Conservation (phyloP, 1,139 yeast species). For the Eremothecium sinecaudum region DNA sequence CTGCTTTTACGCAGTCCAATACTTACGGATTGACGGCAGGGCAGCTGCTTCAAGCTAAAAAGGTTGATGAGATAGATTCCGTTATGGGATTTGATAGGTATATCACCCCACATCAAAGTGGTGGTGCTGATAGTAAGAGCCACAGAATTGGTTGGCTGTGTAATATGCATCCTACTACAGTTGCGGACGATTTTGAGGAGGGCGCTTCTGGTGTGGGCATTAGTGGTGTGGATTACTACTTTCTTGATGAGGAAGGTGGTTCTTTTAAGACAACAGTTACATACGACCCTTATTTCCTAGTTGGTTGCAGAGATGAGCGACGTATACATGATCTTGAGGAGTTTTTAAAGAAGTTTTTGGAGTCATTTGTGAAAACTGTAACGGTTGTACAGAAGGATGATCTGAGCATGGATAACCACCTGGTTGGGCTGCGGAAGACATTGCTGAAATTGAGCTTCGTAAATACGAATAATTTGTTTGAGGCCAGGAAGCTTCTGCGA, state of each 20-base stretch:
- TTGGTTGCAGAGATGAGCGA: slow-evolving; percentile 59
- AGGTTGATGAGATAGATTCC: slow-evolving; percentile 56
- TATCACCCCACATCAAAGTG: slow-evolving; percentile 25
- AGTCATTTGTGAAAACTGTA: slow-evolving; percentile 49
- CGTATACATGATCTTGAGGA: slow-evolving; percentile 66
- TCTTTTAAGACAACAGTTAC: slow-evolving; percentile 77
- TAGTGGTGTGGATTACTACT: slow-evolving; percentile 90
- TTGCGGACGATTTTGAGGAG: slow-evolving; percentile 25
- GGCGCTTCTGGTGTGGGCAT: slow-evolving; percentile 48
- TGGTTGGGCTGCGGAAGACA: slow-evolving; percentile 62
- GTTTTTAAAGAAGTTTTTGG: slow-evolving; percentile 59
- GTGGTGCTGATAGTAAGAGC: slow-evolving; percentile 13
- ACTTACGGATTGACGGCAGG: slow-evolving; percentile 27
- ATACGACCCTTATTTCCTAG: slow-evolving; percentile 79
- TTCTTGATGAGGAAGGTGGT: slow-evolving; percentile 96
- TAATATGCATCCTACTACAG: slow-evolving; percentile 60
- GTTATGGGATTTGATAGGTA: slow-evolving; percentile 76
- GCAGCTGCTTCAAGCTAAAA: slow-evolving; percentile 29
- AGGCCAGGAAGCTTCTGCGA: slow-evolving; percentile 57
- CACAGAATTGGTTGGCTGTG: slow-evolving; percentile 74
- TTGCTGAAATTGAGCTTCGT: slow-evolving; percentile 64
- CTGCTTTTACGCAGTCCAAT: slow-evolving; percentile 7
- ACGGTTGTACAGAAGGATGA: slow-evolving; percentile 63
- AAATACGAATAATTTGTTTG: slow-evolving; percentile 63
- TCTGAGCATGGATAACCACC: slow-evolving; percentile 70